Evolutionary conservation across 768 basidiomycete species (phyloP).

Genomic region (Lactifluus piperatus): DNA sequence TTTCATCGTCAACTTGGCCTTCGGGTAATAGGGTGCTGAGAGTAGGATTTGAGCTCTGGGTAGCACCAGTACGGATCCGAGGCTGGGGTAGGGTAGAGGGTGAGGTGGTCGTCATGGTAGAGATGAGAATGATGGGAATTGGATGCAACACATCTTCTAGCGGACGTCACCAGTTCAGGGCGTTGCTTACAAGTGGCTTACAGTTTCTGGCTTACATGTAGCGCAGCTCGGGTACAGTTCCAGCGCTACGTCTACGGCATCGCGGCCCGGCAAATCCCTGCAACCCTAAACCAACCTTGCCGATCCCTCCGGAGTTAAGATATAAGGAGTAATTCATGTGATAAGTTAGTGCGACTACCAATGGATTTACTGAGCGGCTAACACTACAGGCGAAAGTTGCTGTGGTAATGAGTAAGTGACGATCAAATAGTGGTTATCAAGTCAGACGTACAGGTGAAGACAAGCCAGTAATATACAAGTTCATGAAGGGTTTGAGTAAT

Average conservation of each 20-base stretch:
- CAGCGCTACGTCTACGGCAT: too few relatives aligned
- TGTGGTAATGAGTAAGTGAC: slow-evolving; percentile 1
- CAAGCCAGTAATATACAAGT: slow-evolving; percentile 9
- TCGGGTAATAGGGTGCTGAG: slow-evolving; percentile 38
- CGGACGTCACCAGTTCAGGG: too few relatives aligned
- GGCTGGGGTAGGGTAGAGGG: slow-evolving; percentile 6
- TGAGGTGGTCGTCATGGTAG: not conserved
- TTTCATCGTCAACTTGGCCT: slow-evolving; percentile 37
- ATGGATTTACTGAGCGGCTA: not conserved
- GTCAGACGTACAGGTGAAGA: not conserved
- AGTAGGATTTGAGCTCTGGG: slow-evolving; percentile 21
- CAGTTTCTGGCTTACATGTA: too few relatives aligned
- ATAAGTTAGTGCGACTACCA: too few relatives aligned
- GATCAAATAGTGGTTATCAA: not conserved
- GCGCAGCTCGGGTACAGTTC: too few relatives aligned
- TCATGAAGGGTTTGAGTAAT: slow-evolving; percentile 1
- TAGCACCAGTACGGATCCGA: slow-evolving; percentile 15
- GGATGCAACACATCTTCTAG: too few relatives aligned
- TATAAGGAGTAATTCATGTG: too few relatives aligned
- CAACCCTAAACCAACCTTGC: too few relatives aligned
- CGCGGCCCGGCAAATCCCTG: too few relatives aligned
- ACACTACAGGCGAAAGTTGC: not conserved
- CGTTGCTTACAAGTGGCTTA: too few relatives aligned
- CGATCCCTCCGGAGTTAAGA: too few relatives aligned
- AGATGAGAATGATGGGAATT: not conserved